Evolutionary conservation across 2,329 filamentous ascomycete species (phyloP), one percentile per base, ranked within the genome.

Genomic region (Penicillium oxalicum): DNA sequence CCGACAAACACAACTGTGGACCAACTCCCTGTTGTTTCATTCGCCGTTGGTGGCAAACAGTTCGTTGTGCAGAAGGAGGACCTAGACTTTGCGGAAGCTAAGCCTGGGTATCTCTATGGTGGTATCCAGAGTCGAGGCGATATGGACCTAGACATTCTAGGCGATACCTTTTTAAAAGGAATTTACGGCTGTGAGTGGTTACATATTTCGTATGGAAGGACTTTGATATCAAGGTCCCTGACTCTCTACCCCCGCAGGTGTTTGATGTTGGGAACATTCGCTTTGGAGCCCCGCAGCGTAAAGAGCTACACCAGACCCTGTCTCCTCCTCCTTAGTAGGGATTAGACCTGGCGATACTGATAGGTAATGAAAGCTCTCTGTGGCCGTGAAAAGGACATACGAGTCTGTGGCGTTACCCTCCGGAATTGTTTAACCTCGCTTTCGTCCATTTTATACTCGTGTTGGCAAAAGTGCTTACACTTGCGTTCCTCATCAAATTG

Each of bases 41-140:
- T 88, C 48, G 82, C 80, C 4, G 76, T 88, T 41, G 84, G 84
- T 5, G 75, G 76, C 50, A 77, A 74, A 54, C 73, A 79, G 41
- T 82, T 84, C 58, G 64, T 72, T 12, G 74, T 86, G 46, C 77
- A 83, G 67, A 82, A 83, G 60, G 78, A 83, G 53, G 81, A 84
- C 58, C 66, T 86, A 9, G 72, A 74, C 1, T 86, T 84, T 54
- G 75, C 80, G 1, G 71, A 77, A 45, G 75, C 75, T 0, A 77
- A 77, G 8, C 70, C 75, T 42, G 77, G 75, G 2, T 76, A 75
- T 63, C 74, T 77, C 58, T 87, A 82, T 60, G 84, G 83, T 5
- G 82, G 80, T 2, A 79, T 87, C 29, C 83, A 87, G 69, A 81
- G 77, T 43, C 75, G 81, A 36, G 82, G 82, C 3, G 67, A 70